Conservation (phyloP, 805 yeast species). For the Metschnikowia baotianmanensis region DNA sequence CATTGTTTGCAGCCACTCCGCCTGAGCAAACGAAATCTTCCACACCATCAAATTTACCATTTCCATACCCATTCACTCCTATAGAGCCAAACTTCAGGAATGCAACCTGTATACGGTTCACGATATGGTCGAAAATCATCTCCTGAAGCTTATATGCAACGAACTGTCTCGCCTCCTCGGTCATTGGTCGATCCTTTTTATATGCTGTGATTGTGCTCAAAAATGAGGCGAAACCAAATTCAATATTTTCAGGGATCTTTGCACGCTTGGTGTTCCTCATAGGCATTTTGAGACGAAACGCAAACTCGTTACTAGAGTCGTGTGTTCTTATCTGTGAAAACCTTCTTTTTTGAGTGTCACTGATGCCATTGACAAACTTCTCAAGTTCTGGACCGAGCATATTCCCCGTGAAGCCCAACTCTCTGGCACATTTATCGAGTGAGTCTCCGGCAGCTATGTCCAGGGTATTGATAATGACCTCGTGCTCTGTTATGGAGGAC, state of each 20-base stretch:
- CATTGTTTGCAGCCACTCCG: conserved; percentile 83
- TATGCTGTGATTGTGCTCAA: conserved; percentile 49
- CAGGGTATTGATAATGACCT: conserved; percentile 66
- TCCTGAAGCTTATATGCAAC: conserved; percentile 62
- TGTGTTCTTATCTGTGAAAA: conserved; percentile 23
- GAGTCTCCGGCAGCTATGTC: conserved; percentile 96
- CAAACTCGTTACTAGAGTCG: conserved; percentile 22
- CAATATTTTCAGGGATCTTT: conserved; percentile 26
- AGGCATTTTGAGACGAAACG: conserved; percentile 30
- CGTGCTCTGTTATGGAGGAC: conserved; percentile 59
- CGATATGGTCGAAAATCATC: conserved; percentile 68
- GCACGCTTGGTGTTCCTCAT: conserved; percentile 31
- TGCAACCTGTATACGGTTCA: conserved; percentile 58
- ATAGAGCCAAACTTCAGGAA: conserved; percentile 32
- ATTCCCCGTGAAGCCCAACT: conserved; percentile 72
- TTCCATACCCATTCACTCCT: conserved; percentile 21
- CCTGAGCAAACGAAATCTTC: conserved; percentile 79
- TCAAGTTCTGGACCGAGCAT: conserved; percentile 89
- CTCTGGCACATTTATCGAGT: conserved; percentile 88
- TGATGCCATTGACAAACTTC: conserved; percentile 36
- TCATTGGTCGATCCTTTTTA: conserved; percentile 33
- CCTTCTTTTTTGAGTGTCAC: conserved; percentile 25
- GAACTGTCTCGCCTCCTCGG: conserved; percentile 45
- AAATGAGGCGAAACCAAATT: conserved; percentile 79
- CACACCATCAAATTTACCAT: conserved; percentile 42